Evolutionary conservation across 164 flowering plant genomes (phyloP), one percentile per base, ranked within the genome.

Genomic region (Dillenia turbinata): DNA sequence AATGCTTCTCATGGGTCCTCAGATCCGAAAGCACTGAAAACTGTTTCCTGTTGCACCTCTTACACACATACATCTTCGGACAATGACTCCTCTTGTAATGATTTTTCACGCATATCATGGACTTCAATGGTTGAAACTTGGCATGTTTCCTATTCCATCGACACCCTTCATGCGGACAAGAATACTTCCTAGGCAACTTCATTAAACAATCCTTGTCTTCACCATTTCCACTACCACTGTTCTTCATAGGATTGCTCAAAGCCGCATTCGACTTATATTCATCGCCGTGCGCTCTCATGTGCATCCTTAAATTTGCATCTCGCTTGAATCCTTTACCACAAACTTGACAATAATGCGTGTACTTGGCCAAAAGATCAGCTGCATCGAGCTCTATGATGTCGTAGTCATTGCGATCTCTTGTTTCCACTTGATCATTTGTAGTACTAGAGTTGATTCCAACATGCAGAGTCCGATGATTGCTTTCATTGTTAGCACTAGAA

Each of bases 261-360:
- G 87, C 86, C 5, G 81, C 80, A 16, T 49, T 72, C 12, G 84
- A 73, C 74, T 85, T 83, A 71, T 83, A 85, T 68, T 81, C 81
- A 24, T 86, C 88, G 0, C 93, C 96, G 50, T 89, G 96, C 3
- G 89, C 96, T 68, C 96, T 75, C 96, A 89, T 89, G 67, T 89
- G 96, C 96, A 89, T 89, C 51, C 96, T 75, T 56, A 85, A 63
- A 69, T 89, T 89, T 4, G 93, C 96, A 16, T 87, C 93, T 9
- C 96, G 52, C 76, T 89, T 89, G 77, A 87, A 89, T 55, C 96
- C 91, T 63, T 89, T 89, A 8, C 89, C 88, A 58, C 96, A 89
- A 45, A 87, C 65, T 44, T 73, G 81, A 61, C 89, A 86, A 49
- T 77, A 79, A 69, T 86, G 92, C 5, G 88, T 79, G 83, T 78